Base-by-base conservation (phyloP, 371 early-diverging fungal species). In the Dinochytrium kinnereticum region DNA sequence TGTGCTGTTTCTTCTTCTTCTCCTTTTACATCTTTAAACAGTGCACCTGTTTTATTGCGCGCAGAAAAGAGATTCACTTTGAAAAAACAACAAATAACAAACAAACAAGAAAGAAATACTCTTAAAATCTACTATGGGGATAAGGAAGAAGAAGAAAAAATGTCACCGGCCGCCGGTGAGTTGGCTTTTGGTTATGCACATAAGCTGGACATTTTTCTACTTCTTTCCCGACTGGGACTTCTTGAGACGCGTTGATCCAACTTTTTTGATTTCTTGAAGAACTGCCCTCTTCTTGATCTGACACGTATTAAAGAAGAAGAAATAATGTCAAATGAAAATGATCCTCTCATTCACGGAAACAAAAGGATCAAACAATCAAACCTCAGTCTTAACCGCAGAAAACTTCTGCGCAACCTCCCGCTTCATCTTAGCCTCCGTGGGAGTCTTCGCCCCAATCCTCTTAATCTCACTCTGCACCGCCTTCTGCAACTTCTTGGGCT, bases 241-340 rank as follows among this genome's bases (percentile, higher is more conserved):
- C 36, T 7, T 53, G 55, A 61, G 37, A 5, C 36, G 28, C 10
- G 61, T 13, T 7, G 61, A 28, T 3, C 61, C 61, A 7, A 61
- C 37, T 36, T 61, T 37, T 34, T 61, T 61, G 17, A 61, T 61
- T 19, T 61, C 61, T 17, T 37, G 61, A 7, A 61, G 61, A 34
- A 61, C 61, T 3, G 61, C 61, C 13, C 61, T 31, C 61, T 61
- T 61, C 36, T 61, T 61, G 34, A 61, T 17, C 61, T 61, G n/a
- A 61, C 24, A 26, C 10, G 36, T 10, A 17, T 15, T 7, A 61
- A 7, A 61, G 36, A 37, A 26, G 30, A 33, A 24, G 28, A 3
- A 61, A 24, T 10, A 61, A 61, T 10, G 37, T 33, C 7, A 17
- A 61, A 33, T 33, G 26, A 17, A 31, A 61, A 21, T 17, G 15